Evolutionary conservation across 73 alveolate genomes (phyloP).

Genomic region (Stentor coeruleus): DNA sequence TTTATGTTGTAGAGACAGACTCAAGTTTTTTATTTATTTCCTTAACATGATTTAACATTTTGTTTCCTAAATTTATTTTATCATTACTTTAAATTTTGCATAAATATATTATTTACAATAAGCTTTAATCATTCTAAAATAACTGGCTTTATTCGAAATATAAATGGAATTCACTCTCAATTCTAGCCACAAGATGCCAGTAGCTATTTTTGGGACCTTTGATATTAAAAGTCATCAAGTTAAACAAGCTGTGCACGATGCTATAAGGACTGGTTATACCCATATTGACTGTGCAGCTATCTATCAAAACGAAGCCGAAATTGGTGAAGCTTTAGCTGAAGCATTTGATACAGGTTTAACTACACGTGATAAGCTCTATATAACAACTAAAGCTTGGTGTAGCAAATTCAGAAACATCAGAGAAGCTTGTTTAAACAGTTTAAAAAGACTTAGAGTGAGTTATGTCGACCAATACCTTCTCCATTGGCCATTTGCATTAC

Average conservation of each 20-base stretch:
- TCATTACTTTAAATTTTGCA: no score
- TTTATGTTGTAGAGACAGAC: no score
- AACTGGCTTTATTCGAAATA: no score
- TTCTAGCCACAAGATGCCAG: no score
- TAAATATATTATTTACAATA: no score
- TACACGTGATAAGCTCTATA: slow-evolving; percentile 77
- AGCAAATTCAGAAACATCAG: slow-evolving; percentile 46
- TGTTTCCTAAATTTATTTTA: no score
- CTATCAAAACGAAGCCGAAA: slow-evolving; percentile 58
- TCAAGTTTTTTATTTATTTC: no score
- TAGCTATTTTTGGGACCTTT: slow-evolving; percentile 28
- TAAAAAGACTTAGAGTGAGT: slow-evolving; percentile 53
- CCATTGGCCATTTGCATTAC: slow-evolving; percentile 61
- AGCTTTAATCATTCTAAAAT: no score
- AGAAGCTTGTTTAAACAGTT: slow-evolving; percentile 52
- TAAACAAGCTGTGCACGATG: slow-evolving; percentile 40
- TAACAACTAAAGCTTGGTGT: slow-evolving; percentile 72
- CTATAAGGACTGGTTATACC: slow-evolving; percentile 68
- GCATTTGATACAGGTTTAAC: slow-evolving; percentile 37
- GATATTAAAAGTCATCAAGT: slow-evolving; percentile 16
- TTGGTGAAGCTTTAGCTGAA: slow-evolving; percentile 62
- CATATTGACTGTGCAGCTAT: slow-evolving; percentile 69
- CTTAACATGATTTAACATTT: no score
- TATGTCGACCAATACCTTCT: slow-evolving; percentile 54
- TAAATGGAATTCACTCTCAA: no score